Conservation (phyloP, 2,329 filamentous ascomycete genomes). For the Pestalotiopsis sp. region DNA sequence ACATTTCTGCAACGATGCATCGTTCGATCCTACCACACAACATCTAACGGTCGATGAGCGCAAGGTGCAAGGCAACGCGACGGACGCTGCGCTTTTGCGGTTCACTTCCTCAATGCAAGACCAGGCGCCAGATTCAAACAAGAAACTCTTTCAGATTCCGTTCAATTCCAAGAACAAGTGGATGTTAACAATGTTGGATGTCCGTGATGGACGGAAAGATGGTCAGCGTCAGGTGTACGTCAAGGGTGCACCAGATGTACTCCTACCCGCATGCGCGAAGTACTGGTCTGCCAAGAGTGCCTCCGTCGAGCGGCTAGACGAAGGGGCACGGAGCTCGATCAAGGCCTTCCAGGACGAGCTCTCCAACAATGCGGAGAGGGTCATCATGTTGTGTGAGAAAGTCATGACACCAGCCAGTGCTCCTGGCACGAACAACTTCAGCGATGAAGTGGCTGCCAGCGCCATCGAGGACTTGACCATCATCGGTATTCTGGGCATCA, state of each 20-base stretch:
- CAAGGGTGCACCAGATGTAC: slow-evolving; percentile 57
- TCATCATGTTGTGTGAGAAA: slow-evolving; percentile 45
- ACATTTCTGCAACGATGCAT: slow-evolving; percentile 44
- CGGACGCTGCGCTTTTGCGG: slow-evolving; percentile 43
- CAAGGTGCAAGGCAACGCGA: slow-evolving; percentile 43
- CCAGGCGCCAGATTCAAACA: slow-evolving; percentile 16
- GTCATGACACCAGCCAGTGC: slow-evolving; percentile 26
- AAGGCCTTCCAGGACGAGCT: slow-evolving; percentile 40
- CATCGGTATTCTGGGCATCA: slow-evolving; percentile 69
- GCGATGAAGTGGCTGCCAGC: slow-evolving; percentile 50
- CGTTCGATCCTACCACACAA: slow-evolving; percentile 40
- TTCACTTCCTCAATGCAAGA: slow-evolving; percentile 34
- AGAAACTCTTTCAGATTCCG: slow-evolving; percentile 40
- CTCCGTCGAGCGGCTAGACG: slow-evolving; percentile 36
- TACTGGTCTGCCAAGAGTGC: slow-evolving; percentile 37
- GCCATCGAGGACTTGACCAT: slow-evolving; percentile 65
- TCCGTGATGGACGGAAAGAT: slow-evolving; percentile 36
- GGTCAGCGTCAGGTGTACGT: slow-evolving; percentile 47
- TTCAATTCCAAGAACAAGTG: slow-evolving; percentile 56
- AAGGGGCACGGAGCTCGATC: slow-evolving; percentile 33
- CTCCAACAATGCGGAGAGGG: slow-evolving; percentile 44
- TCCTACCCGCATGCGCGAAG: slow-evolving; percentile 38
- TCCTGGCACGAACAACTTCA: not conserved
- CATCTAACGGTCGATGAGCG: slow-evolving; percentile 37
- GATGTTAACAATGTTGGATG: slow-evolving; percentile 49